Evolutionary conservation across 768 basidiomycete species (phyloP).

Genomic region (Mycena filopes): DNA sequence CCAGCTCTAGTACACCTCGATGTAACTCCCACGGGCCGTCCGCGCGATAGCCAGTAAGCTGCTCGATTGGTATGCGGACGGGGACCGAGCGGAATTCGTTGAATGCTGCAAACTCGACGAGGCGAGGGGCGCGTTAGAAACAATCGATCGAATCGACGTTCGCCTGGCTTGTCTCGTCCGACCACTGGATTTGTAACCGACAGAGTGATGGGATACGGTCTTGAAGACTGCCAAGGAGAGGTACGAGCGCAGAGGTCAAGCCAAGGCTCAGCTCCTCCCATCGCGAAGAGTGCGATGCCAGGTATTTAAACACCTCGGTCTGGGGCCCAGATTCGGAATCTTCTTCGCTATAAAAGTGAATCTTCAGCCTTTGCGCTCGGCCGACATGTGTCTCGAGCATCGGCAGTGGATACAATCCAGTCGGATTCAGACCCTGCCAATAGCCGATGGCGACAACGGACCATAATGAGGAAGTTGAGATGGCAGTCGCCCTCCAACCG

Average conservation of each 20-base stretch:
- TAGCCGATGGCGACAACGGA: neutral
- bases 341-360: neutral
- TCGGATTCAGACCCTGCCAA: neutral
- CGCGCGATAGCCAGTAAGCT: slow-evolving; percentile 9
- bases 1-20: neutral
- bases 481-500: neutral
- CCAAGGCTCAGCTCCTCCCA: slow-evolving; percentile 17
- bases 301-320: neutral
- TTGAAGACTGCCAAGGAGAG: neutral
- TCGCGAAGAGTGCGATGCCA: neutral
- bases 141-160: slow-evolving; percentile 3
- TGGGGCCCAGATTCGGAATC: neutral
- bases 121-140: neutral
- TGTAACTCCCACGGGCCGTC: slow-evolving; percentile 8
- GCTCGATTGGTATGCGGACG: neutral
- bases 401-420: neutral
- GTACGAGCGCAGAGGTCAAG: neutral
- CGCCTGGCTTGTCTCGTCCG: neutral
- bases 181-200: slow-evolving; percentile 5
- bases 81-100: neutral
- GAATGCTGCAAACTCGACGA: neutral
- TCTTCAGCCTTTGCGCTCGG: slow-evolving; percentile 3
- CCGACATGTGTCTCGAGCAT: neutral
- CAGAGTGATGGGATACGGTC: neutral
- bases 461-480: neutral